Conservation (phyloP, 1,284 basidiomycete genomes). For the Boletus hoseneyae region DNA sequence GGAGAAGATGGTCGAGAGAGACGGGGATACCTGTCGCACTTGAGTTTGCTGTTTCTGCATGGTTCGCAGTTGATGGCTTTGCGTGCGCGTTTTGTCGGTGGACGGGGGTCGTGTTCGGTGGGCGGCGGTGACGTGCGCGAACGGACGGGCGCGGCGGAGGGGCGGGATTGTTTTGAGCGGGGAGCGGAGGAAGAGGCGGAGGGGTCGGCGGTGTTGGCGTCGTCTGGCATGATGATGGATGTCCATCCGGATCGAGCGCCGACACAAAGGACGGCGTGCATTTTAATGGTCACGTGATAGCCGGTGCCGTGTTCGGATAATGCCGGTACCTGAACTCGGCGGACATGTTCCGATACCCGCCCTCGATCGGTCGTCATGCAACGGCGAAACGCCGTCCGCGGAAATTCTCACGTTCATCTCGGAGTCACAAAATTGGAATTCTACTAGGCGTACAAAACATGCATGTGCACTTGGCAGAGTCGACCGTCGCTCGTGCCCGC, state of each 20-base stretch:
- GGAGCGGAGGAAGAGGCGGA: constrained; percentile 31
- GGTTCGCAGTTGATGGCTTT: constrained; percentile 85
- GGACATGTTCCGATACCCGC: constrained; percentile 17
- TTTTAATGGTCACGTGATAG: constrained; percentile 27
- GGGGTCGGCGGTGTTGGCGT: constrained; percentile 21
- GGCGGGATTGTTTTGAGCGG: constrained; percentile 36
- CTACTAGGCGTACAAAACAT: constrained; percentile 19
- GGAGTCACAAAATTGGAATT: too few relatives aligned
- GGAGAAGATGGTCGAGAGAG: background rate
- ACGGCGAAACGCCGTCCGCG: constrained; percentile 17
- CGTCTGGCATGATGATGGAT: constrained; percentile 47
- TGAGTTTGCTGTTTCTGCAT: constrained; percentile 78
- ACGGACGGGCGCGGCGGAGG: constrained; percentile 37
- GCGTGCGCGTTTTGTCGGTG: constrained; percentile 71
- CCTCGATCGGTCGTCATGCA: constrained; percentile 29
- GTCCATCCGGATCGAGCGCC: constrained; percentile 29
- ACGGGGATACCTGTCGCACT: constrained; percentile 66
- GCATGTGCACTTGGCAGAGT: constrained; percentile 25
- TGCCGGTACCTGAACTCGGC: background rate
- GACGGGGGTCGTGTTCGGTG: constrained; percentile 47
- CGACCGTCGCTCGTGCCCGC: constrained; percentile 27
- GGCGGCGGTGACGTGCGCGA: constrained; percentile 46
- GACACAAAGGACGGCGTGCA: constrained; percentile 9
- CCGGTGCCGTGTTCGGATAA: constrained; percentile 17
- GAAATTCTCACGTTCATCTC: too few relatives aligned